These are phyloP conservation scores for Brassica incana DNA, from an alignment of 345 rosid genomes.

Conservation along the genomic window DNA sequence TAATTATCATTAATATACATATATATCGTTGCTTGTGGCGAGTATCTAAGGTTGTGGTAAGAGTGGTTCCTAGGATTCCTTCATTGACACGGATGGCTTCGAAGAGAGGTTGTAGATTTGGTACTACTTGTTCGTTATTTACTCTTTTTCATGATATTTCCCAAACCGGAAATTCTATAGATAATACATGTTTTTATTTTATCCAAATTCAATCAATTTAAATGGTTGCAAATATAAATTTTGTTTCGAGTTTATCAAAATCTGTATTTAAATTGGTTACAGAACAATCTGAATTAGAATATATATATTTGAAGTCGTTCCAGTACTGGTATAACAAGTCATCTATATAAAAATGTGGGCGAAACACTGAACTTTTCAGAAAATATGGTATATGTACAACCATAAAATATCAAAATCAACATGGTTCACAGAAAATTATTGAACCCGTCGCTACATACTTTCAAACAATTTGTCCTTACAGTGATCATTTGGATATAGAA, in stretches of 20 bases:
- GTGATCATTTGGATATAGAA: neutral
- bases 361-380: neutral
- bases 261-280: neutral
- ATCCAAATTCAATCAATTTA: neutral
- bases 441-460: neutral
- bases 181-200: neutral
- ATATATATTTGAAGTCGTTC: neutral
- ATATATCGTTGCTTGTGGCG: neutral
- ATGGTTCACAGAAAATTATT: neutral
- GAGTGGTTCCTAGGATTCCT: slow-evolving; percentile 34
- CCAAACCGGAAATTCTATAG: neutral
- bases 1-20: neutral
- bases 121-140: slow-evolving; percentile 27
- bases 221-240: neutral
- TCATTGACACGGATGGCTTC: slow-evolving; percentile 10
- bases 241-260: neutral
- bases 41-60: slow-evolving; percentile 5
- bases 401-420: neutral
- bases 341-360: neutral
- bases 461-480: slow-evolving; percentile 1
- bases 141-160: slow-evolving; percentile 8
- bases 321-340: neutral
- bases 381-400: neutral
- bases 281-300: neutral
- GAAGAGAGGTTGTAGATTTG: slow-evolving; percentile 24